Percentiles rank a stretch among this genome's conserved stretches.
These are phyloP conservation scores for Nakazawaea holstii DNA, from an alignment of 805 yeast genomes.

Conservation along the genomic window DNA sequence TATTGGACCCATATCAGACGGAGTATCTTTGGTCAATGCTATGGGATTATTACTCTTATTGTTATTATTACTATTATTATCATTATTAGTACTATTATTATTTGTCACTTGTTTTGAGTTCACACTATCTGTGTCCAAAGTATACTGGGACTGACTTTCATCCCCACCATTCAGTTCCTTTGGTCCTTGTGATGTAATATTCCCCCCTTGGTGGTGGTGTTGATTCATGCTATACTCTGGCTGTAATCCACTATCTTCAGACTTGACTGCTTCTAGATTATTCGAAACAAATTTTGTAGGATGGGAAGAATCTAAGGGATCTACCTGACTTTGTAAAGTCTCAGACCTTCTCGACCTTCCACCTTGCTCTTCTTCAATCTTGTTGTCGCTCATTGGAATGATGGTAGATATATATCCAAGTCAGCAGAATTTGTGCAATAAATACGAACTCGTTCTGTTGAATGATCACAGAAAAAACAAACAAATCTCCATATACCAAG, in stretches of 20 bases:
- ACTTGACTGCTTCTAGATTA: neutral
- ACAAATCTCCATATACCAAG: too few relatives aligned
- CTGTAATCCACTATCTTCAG: neutral
- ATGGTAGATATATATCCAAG: too few relatives aligned
- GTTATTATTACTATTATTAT: too few relatives aligned
- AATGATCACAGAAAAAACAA: too few relatives aligned
- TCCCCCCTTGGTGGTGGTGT: too few relatives aligned
- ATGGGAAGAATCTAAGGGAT: constrained; percentile 2
- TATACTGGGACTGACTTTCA: neutral
- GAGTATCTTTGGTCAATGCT: neutral
- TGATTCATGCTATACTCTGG: too few relatives aligned
- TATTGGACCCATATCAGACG: neutral
- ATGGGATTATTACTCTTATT: neutral
- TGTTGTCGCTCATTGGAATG: too few relatives aligned
- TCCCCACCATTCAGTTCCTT: neutral
- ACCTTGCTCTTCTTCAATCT: neutral
- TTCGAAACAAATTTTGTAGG: neutral
- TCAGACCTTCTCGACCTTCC: neutral
- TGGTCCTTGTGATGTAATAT: too few relatives aligned
- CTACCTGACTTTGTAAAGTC: neutral
- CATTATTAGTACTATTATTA: too few relatives aligned
- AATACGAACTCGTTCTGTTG: too few relatives aligned
- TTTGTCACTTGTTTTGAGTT: neutral
- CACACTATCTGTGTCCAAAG: neutral
- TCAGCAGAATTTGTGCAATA: too few relatives aligned